Conservation (phyloP, 2,329 filamentous ascomycete genomes). For the Penicillium freii region DNA sequence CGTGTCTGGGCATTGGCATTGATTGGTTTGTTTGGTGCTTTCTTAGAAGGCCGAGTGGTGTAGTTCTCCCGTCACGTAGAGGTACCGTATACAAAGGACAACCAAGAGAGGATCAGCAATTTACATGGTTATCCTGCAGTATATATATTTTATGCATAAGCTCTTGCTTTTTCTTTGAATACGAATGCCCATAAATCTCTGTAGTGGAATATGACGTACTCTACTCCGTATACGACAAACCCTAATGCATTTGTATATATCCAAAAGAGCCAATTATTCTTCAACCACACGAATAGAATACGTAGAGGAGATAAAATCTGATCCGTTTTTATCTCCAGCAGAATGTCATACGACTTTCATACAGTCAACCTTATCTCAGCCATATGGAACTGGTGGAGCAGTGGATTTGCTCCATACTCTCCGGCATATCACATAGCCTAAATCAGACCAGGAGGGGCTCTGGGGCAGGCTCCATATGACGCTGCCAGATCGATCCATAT, state of each 20-base stretch:
- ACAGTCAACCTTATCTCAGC: slow-evolving; percentile 1
- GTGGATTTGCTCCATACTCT: slow-evolving; percentile 13
- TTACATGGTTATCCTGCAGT: slow-evolving; percentile 2
- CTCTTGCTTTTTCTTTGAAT: not conserved
- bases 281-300: not conserved
- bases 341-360: not conserved
- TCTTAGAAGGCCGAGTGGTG: not conserved
- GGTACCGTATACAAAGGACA: slow-evolving; percentile 11
- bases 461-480: slow-evolving; percentile 12
- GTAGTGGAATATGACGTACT: not conserved
- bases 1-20: not conserved
- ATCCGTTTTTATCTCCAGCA: too few species aligned
- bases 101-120: not conserved
- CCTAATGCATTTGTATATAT: not conserved
- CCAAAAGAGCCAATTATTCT: not conserved
- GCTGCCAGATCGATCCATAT: slow-evolving; percentile 6
- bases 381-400: slow-evolving; percentile 22
- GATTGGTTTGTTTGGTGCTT: not conserved
- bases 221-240: not conserved
- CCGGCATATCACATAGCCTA: slow-evolving; percentile 11
- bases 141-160: not conserved
- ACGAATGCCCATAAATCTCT: not conserved
- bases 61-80: not conserved
- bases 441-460: slow-evolving; percentile 16
- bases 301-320: not conserved